Conservation (phyloP, 176 grass and related monocot genomes). For the Poa annua region DNA sequence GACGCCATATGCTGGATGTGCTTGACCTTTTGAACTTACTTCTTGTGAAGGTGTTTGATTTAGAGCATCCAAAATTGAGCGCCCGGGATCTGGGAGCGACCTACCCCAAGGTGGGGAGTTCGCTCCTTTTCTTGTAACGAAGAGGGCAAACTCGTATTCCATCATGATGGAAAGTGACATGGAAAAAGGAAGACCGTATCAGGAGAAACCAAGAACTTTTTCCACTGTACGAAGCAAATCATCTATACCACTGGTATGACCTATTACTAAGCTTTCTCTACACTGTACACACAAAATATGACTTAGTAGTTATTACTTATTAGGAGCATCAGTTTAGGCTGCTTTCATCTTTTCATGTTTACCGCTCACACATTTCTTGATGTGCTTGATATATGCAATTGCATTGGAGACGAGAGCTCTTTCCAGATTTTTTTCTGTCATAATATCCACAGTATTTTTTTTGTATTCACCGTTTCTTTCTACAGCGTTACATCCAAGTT, state of each 20-base stretch:
- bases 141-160: constrained; percentile 70
- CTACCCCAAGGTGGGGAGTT: constrained; percentile 87
- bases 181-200: constrained; percentile 79
- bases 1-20: constrained; percentile 33
- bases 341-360: background rate
- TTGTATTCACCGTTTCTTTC: background rate
- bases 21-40: constrained; percentile 25
- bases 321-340: constrained; percentile 20
- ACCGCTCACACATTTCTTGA: constrained; percentile 15
- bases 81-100: constrained; percentile 67
- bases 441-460: constrained; percentile 2
- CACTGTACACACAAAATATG: constrained; percentile 1
- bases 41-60: constrained; percentile 41
- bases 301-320: background rate
- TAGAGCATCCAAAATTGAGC: constrained; percentile 71
- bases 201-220: constrained; percentile 82
- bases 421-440: constrained; percentile 26
- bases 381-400: constrained; percentile 22
- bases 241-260: constrained; percentile 69
- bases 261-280: constrained; percentile 30
- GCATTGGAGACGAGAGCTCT: background rate
- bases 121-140: constrained; percentile 73
- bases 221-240: constrained; percentile 82
- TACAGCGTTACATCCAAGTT: background rate
- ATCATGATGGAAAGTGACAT: constrained; percentile 87